Conservation (phyloP, 2,329 filamentous ascomycete species). For the Periglandula ipomoeae region DNA sequence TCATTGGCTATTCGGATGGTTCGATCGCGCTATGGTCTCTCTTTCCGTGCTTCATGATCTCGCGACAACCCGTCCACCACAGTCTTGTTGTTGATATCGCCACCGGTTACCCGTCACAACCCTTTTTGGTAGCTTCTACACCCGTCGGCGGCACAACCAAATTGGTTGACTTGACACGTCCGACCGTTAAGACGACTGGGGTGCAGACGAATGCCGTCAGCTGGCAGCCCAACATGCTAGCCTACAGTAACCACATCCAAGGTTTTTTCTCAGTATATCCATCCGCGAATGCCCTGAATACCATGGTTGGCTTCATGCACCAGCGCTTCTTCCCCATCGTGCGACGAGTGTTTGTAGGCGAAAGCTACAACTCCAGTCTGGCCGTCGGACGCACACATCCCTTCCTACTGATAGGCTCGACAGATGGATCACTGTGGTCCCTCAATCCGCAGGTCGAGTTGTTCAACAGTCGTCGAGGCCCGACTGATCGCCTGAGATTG, state of each 20-base stretch:
- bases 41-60: conserved; percentile 37
- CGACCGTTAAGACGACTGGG: conserved; percentile 44
- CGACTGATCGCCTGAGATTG: conserved; percentile 28
- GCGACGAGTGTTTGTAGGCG: conserved; percentile 41
- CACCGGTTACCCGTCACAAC: conserved; percentile 46
- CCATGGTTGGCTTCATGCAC: conserved; percentile 43
- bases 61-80: conserved; percentile 44
- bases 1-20: conserved; percentile 46
- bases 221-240: conserved; percentile 43
- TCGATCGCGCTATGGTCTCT: conserved; percentile 49
- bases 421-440: conserved; percentile 44
- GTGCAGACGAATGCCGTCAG: conserved; percentile 40
- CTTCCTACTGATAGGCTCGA: conserved; percentile 42
- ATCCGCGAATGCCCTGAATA: conserved; percentile 42
- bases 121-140: conserved; percentile 44
- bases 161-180: conserved; percentile 42
- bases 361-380: conserved; percentile 41
- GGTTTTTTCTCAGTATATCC: conserved; percentile 46
- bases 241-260: conserved; percentile 46
- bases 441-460: conserved; percentile 30
- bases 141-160: conserved; percentile 45
- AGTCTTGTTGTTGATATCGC: conserved; percentile 45
- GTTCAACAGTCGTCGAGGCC: conserved; percentile 24
- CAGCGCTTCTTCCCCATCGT: conserved; percentile 42
- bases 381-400: conserved; percentile 42